Conservation (phyloP, 2,329 filamentous ascomycete genomes). For the Aspergillus sp. region DNA sequence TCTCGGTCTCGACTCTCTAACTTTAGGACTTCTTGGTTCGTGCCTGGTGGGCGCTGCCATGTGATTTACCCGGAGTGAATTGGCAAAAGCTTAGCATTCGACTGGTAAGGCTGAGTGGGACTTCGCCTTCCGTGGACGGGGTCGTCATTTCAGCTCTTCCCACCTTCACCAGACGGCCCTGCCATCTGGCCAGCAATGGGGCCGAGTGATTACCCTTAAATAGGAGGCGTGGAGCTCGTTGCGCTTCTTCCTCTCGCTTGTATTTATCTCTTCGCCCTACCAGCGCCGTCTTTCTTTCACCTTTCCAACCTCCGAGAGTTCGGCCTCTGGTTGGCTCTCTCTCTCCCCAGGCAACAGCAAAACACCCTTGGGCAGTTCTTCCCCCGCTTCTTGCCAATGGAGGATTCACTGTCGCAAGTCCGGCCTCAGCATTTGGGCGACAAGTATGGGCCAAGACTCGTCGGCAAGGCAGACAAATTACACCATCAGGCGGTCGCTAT, state of each 20-base stretch:
- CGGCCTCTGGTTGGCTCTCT: not conserved
- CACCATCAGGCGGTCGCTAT: conserved; percentile 39
- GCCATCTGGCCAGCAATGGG: not conserved
- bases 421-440: conserved; percentile 33
- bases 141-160: not conserved
- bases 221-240: not conserved
- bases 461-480: conserved; percentile 45
- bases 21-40: not conserved
- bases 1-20: not conserved
- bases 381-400: conserved; percentile 14
- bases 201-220: not conserved
- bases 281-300: not conserved
- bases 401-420: conserved; percentile 25
- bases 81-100: conserved; percentile 14
- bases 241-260: not conserved
- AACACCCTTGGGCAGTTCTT: conserved; percentile 2
- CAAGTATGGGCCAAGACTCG: conserved; percentile 43
- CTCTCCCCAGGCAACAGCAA: conserved; percentile 15
- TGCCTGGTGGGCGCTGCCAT: not conserved
- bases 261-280: not conserved
- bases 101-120: conserved; percentile 11
- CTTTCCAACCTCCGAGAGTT: not conserved
- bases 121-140: conserved; percentile 1
- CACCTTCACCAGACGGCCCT: not conserved
- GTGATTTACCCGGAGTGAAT: conserved; percentile 2